Base-by-base conservation (phyloP, 805 yeast genomes). In the Starmera quercuum region DNA sequence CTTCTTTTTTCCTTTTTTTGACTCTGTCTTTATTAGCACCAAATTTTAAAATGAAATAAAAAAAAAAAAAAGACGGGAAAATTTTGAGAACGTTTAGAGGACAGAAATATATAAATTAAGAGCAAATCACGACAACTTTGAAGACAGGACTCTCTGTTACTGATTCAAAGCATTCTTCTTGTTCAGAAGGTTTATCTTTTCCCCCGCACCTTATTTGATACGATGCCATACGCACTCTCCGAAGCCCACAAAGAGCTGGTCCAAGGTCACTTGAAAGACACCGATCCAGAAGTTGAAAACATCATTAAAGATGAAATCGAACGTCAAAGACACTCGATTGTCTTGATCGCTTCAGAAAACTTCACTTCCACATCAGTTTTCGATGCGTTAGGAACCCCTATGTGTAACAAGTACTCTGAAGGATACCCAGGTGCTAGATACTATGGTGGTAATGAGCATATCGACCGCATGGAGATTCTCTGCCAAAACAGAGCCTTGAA, bases 361-460 rank as follows among this genome's bases (percentile, higher is more conserved):
- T 88, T 90, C 71, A 92, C 98, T 37, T 83, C 97, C 35, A 83
- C 83, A 48, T 83, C 97, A 27, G 98, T 92, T 30, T 83, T 90
- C 68, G 97, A 92, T 55, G 85, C 95, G 22, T 78, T 90, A 53
- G 98, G 98, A 47, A 82, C 97, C 33, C 95, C 94, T 59, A 86
- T 92, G 96, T 84, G 84, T 61, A 92, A 92, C 78, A 92, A 92
- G 71, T 92, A 92, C 69, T 87, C 97, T 26, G 98, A 92, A 68
- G 98, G 98, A 43, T 90, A 92, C 68, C 98, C 98, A 40, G 97
- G 97, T 47, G 97, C 95, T 44, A 80, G 98, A 64, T 92, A 92
- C 72, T 92, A 92, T 61, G 98, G 98, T 63, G 97, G 97, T 60
- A 92, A 92, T 63, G 95, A 92, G 72, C 81, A 82, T 65, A 92